Evolutionary conservation across 192 early-diverging fungal species (phyloP), one percentile per base, ranked within the genome.

Genomic region (Coemansia aciculifera): DNA sequence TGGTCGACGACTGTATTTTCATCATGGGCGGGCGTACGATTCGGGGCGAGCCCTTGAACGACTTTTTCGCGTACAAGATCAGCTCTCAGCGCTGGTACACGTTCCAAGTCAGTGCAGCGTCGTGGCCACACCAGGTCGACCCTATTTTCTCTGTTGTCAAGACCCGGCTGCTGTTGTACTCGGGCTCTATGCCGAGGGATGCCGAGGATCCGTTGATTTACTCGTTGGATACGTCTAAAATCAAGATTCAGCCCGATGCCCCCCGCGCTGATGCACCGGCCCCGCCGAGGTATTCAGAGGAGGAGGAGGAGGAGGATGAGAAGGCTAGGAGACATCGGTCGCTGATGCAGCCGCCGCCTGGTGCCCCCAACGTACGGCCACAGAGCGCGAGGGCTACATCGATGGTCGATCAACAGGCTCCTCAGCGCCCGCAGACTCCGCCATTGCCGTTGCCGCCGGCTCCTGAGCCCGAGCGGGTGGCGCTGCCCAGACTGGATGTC

Each of bases 1-100:
- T 82, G 12, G 80, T 82, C 0, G 84, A 85, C 57, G 79, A 79
- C 68, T 82, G 80, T 61, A 82, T 85, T 13, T 78, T 82, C 49
- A 72, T 85, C 29, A 77, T 82, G 75, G 84, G 84, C 39, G 84
- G 84, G 0, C 79, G 80, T 23, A 72, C 71, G 38, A 40, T 75
- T 13, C 49, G 60, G 3, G 76, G 76, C 46, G 64, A 77, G 62
- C 72, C 77, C 10, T 48, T 77, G 40, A 74, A 72, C 42, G 84
- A 85, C 71, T 82, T 79, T 49, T 85, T 79, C 24, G 79, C 79
- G 0, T 85, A 82, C 69, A 82, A 79, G 68, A 69, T 85, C 38
- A 62, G 74, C 29, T 68, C 74, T 13, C 76, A 84, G 68, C 81
- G 81, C 63, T 84, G 81, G 81, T 84, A 84, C 70, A 84, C 81